Evolutionary conservation across 1,139 yeast genomes (phyloP).

Genomic region (Kodamaea alishanica): DNA sequence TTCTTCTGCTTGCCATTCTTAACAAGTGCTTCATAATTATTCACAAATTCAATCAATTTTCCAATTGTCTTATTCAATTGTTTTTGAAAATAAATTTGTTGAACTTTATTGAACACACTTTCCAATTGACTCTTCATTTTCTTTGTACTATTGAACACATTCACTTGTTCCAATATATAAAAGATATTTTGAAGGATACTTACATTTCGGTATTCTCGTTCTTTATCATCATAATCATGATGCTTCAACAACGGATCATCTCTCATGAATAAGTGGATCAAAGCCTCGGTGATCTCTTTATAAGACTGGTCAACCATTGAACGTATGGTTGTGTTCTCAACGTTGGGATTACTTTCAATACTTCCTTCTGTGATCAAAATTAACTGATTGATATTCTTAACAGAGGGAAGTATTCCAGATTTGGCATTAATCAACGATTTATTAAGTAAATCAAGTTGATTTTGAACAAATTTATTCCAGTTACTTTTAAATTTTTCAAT

Average conservation of each 20-base stretch:
- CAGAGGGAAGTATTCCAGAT: slow-evolving; percentile 35
- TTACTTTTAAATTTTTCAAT: slow-evolving; percentile 48
- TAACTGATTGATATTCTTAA: slow-evolving; percentile 34
- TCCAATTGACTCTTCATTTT: slow-evolving; percentile 44
- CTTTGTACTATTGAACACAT: slow-evolving; percentile 26
- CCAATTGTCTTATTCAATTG: slow-evolving; percentile 50
- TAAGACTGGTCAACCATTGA: slow-evolving; percentile 42
- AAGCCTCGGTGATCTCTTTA: slow-evolving; percentile 31
- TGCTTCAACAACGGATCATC: slow-evolving; percentile 46
- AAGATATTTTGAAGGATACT: slow-evolving; percentile 62
- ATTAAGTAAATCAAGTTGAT: slow-evolving; percentile 52
- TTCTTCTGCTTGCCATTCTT: slow-evolving; percentile 57
- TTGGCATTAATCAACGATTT: slow-evolving; percentile 47
- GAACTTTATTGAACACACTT: slow-evolving; percentile 47
- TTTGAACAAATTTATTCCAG: slow-evolving; percentile 60
- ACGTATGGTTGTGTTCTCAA: slow-evolving; percentile 26
- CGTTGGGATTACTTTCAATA: slow-evolving; percentile 18
- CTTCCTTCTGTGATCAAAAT: slow-evolving; percentile 36
- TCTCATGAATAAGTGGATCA: slow-evolving; percentile 33
- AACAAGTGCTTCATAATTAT: slow-evolving; percentile 55
- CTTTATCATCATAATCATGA: slow-evolving; percentile 53
- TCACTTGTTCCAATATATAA: slow-evolving; percentile 51
- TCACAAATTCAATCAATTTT: slow-evolving; percentile 60
- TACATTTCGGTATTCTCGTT: slow-evolving; percentile 53
- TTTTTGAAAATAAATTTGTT: slow-evolving; percentile 42